Conservation (phyloP, 495 filamentous ascomycete species). For the Aspergillus diversus region DNA sequence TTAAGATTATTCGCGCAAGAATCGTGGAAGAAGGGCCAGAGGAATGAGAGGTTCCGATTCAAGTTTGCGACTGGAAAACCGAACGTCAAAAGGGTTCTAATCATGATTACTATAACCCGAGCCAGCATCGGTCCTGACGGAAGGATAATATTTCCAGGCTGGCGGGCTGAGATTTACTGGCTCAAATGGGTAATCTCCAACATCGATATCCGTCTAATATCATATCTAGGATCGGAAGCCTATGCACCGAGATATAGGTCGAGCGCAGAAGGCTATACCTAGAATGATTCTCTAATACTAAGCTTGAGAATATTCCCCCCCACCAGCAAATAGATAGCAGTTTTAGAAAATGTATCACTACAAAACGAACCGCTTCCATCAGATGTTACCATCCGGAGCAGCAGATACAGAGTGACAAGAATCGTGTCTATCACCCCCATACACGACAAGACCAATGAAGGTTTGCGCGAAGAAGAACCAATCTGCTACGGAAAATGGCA, state of each 20-base stretch:
- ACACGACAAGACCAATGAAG: conserved; percentile 72
- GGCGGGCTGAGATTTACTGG: background rate
- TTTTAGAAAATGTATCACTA: conserved; percentile 50
- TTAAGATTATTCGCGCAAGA: conserved; percentile 76
- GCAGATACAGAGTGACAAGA: conserved; percentile 87
- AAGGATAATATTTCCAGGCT: background rate
- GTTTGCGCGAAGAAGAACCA: conserved; percentile 46
- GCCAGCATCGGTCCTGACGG: background rate
- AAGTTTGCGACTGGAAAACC: background rate
- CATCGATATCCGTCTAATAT: no score
- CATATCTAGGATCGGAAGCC: no score
- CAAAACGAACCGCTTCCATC: conserved; percentile 81
- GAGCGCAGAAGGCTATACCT: background rate
- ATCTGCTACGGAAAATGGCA: conserved; percentile 53
- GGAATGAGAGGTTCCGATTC: conserved; percentile 32
- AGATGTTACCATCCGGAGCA: conserved; percentile 77
- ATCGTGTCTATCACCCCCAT: conserved; percentile 71
- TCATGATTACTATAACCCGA: conserved; percentile 1
- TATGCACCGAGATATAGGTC: no score
- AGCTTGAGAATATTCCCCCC: no score
- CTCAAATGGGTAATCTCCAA: no score
- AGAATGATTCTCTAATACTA: background rate
- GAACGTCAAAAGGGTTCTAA: background rate
- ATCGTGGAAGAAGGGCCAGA: conserved; percentile 62
- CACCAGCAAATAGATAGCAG: no score